Percentiles rank a stretch among this genome's conserved stretches.
Conservation (phyloP, 805 yeast species). For the Sporopachydermia lactativora region DNA sequence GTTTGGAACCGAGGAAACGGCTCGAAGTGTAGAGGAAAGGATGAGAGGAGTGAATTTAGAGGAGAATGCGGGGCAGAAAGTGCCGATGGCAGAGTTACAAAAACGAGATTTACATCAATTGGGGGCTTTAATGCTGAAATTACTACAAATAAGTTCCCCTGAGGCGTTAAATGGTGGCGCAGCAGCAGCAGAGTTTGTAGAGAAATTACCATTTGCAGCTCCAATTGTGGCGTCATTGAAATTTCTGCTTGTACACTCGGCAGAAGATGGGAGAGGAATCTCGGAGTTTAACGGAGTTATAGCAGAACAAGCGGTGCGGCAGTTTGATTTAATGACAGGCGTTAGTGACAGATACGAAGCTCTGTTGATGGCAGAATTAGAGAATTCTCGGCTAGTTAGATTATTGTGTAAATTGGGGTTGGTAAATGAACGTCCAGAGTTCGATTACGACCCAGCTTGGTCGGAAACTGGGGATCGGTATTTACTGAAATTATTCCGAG, state of each 20-base stretch:
- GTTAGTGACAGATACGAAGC: conserved; percentile 45
- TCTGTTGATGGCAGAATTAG: conserved; percentile 58
- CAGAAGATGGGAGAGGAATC: conserved; percentile 15
- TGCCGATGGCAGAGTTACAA: conserved; percentile 23
- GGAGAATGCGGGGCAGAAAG: conserved; percentile 9
- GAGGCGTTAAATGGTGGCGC: conserved; percentile 13
- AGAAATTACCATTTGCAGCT: neutral
- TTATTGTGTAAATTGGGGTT: conserved; percentile 70
- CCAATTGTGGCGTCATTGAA: neutral
- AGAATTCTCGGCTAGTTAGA: conserved; percentile 78
- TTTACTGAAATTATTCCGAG: conserved; percentile 61
- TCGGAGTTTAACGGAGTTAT: conserved; percentile 25
- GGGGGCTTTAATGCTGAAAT: conserved; percentile 44
- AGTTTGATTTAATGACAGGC: conserved; percentile 36
- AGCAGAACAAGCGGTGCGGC: conserved; percentile 29
- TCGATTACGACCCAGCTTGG: conserved; percentile 42
- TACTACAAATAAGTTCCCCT: no score
- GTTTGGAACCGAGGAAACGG: conserved; percentile 21
- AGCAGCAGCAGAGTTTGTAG: conserved; percentile 3
- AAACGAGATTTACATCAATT: conserved; percentile 41
- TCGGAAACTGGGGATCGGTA: conserved; percentile 65
- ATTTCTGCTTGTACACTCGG: conserved; percentile 15
- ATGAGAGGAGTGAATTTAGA: conserved; percentile 7
- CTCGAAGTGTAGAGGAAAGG: conserved; percentile 7
- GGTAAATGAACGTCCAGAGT: conserved; percentile 62